phyloP scores from a whole-genome alignment of 2,329 filamentous ascomycete genomes.

The Fusarium newnesense region DNA sequence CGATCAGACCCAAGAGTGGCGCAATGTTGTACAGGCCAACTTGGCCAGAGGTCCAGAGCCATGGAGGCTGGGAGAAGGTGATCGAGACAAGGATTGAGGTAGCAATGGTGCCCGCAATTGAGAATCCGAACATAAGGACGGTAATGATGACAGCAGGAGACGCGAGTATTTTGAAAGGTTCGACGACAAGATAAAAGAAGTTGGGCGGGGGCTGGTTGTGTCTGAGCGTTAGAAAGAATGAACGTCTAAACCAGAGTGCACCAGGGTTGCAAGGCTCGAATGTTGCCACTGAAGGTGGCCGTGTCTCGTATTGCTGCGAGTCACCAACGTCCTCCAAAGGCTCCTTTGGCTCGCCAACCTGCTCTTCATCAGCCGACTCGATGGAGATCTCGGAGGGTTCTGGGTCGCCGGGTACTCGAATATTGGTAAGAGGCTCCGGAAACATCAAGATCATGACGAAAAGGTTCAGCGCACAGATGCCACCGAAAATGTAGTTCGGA shows the following conservation, averaged over 20 bases:
- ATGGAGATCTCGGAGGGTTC: accelerated
- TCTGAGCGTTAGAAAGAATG: background rate
- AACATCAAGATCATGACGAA: background rate
- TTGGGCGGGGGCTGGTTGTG: background rate
- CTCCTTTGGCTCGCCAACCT: background rate
- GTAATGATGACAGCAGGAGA: background rate
- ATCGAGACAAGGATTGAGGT: background rate
- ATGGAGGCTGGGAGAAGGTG: background rate
- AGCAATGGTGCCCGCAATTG: background rate
- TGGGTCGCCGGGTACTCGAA: background rate
- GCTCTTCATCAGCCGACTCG: background rate
- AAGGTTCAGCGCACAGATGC: background rate
- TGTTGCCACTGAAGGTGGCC: background rate
- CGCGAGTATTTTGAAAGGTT: background rate
- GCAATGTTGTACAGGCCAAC: background rate
- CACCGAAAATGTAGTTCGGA: background rate
- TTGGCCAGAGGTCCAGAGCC: background rate
- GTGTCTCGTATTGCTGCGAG: background rate
- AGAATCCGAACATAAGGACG: background rate
- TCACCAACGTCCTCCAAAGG: background rate
- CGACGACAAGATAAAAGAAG: background rate
- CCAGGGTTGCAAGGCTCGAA: background rate
- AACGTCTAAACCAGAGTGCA: background rate
- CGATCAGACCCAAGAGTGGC: background rate
- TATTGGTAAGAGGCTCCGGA: background rate